These are phyloP conservation scores for Cadophora luteo-olivacea DNA, from an alignment of 2,329 filamentous ascomycete species.

Conservation along the genomic window DNA sequence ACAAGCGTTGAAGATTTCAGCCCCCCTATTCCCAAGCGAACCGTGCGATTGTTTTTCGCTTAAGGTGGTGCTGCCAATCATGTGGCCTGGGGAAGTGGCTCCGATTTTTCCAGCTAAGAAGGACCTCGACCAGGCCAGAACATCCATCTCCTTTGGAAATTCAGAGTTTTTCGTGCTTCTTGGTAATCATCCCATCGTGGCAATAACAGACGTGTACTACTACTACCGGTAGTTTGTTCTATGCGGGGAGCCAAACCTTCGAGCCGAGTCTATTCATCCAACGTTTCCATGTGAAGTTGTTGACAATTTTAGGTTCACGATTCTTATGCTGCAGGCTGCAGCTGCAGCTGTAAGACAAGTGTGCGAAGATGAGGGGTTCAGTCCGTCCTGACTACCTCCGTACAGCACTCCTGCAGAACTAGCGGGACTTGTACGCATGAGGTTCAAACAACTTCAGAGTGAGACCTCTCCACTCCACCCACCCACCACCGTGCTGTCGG, in stretches of 20 bases:
- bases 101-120: background rate
- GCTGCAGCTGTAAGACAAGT: background rate
- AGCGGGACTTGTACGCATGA: background rate
- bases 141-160: background rate
- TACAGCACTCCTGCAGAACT: background rate
- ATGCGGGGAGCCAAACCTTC: background rate
- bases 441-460: background rate
- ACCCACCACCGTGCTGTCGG: background rate
- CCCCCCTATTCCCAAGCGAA: slow-evolving; percentile 11
- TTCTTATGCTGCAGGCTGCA: too few relatives aligned
- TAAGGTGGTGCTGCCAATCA: slow-evolving; percentile 3
- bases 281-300: background rate
- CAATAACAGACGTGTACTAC: background rate
- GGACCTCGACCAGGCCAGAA: background rate
- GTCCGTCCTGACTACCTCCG: background rate
- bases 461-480: background rate
- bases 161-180: background rate
- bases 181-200: background rate
- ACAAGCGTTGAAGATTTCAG: background rate
- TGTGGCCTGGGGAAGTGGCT: slow-evolving; percentile 5
- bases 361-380: background rate
- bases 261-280: background rate
- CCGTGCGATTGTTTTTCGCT: slow-evolving; percentile 6
- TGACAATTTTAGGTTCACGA: background rate
- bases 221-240: background rate